Evolutionary conservation across 2,329 filamentous ascomycete genomes (phyloP).

Genomic region (Pseudocercospora fuligena): DNA sequence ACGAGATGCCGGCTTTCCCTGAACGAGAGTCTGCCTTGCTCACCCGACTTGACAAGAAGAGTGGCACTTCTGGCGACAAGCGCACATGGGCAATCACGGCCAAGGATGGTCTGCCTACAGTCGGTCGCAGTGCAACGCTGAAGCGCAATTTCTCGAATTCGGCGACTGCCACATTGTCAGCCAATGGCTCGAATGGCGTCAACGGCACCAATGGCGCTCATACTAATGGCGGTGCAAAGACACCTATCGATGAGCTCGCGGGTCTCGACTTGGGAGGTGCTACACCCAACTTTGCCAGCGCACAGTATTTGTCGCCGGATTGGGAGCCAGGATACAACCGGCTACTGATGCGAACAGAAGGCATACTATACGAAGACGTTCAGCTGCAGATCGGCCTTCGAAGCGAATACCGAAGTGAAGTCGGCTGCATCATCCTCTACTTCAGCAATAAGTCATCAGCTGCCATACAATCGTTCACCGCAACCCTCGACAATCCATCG

Average conservation of each 20-base stretch:
- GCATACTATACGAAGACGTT: conserved; percentile 90
- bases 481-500: conserved; percentile 79
- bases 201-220: conserved; percentile 33
- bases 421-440: conserved; percentile 94
- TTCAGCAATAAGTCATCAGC: conserved; percentile 93
- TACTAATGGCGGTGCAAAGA: conserved; percentile 36
- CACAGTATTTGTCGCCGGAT: conserved; percentile 88
- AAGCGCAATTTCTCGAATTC: conserved; percentile 79
- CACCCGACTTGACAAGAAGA: conserved; percentile 91
- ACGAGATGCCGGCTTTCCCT: conserved; percentile 98
- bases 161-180: conserved; percentile 44
- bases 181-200: conserved; percentile 40
- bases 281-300: conserved; percentile 84
- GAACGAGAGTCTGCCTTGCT: conserved; percentile 90
- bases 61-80: conserved; percentile 84
- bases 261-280: conserved; percentile 78
- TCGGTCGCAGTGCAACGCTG: conserved; percentile 79
- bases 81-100: conserved; percentile 97
- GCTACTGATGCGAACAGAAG: conserved; percentile 78
- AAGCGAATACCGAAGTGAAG: conserved; percentile 92
- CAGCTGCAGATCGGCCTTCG: conserved; percentile 92
- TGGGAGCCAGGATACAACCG: conserved; percentile 92
- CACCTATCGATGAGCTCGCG: conserved; percentile 66
- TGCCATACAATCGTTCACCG: conserved; percentile 88
- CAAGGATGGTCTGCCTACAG: conserved; percentile 68